These are phyloP conservation scores for Xerophyta viscosa DNA, from an alignment of 106 monocot species.

Conservation along the genomic window DNA sequence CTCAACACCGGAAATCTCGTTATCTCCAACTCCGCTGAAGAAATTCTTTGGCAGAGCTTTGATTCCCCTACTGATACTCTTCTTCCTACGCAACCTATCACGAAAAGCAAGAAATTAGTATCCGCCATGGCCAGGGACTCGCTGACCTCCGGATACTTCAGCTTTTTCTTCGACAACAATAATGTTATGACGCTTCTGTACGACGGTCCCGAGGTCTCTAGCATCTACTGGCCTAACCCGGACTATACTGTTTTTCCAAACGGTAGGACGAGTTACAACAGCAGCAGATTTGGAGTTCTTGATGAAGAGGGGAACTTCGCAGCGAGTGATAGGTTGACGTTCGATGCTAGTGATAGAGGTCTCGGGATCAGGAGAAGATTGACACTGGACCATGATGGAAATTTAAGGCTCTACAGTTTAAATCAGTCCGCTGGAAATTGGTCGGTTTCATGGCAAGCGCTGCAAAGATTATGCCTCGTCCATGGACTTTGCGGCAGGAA, in stretches of 20 bases:
- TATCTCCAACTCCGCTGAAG: slow-evolving; percentile 7
- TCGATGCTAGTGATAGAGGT: slow-evolving; percentile 24
- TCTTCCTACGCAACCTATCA: slow-evolving; percentile 29
- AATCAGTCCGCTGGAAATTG: slow-evolving; percentile 17
- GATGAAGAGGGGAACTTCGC: slow-evolving; percentile 23
- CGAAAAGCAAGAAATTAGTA: slow-evolving; percentile 17
- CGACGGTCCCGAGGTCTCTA: slow-evolving; percentile 32
- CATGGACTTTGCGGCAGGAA: slow-evolving; percentile 54
- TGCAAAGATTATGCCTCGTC: slow-evolving; percentile 10
- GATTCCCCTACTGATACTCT: slow-evolving; percentile 41
- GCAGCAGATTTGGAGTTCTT: slow-evolving; percentile 29
- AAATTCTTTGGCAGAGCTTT: slow-evolving; percentile 34
- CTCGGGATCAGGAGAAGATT: slow-evolving; percentile 22
- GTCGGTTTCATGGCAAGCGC: slow-evolving; percentile 35
- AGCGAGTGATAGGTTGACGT: slow-evolving; percentile 17
- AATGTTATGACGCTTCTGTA: slow-evolving; percentile 18
- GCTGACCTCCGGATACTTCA: slow-evolving; percentile 22
- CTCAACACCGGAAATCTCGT: slow-evolving; percentile 50
- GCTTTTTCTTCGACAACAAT: slow-evolving; percentile 15
- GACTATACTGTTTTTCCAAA: slow-evolving; percentile 13
- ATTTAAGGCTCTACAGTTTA: slow-evolving; percentile 56
- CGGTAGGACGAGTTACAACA: slow-evolving; percentile 39
- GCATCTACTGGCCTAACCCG: slow-evolving; percentile 42
- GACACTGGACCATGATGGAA: slow-evolving; percentile 60
- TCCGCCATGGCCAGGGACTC: neutral